Conservation (phyloP, 352 stramenopile species). For the Pythium sukuiense region DNA sequence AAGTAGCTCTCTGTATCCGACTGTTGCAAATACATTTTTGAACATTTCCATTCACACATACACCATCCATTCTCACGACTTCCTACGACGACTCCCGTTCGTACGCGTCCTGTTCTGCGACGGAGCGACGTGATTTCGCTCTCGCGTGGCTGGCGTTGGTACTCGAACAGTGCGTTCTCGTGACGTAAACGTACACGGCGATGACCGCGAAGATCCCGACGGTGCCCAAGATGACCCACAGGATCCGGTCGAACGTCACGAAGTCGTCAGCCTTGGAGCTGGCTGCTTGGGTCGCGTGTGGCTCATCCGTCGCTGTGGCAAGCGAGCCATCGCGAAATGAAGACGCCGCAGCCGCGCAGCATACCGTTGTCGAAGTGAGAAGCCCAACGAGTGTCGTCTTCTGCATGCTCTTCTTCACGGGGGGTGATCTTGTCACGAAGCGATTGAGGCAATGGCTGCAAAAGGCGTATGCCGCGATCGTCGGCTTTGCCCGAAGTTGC, state of each 20-base stretch:
- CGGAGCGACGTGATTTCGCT: background rate
- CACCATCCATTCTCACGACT: background rate
- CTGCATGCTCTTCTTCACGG: too few relatives aligned
- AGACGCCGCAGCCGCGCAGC: too few relatives aligned
- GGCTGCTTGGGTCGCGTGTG: background rate
- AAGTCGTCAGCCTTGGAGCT: background rate
- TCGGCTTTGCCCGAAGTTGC: too few relatives aligned
- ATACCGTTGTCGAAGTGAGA: too few relatives aligned
- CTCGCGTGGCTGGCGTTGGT: background rate
- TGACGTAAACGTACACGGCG: background rate
- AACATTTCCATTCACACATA: background rate
- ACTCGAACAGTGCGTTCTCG: background rate
- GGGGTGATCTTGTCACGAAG: too few relatives aligned
- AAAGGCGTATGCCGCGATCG: too few relatives aligned
- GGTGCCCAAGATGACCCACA: background rate
- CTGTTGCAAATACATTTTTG: background rate
- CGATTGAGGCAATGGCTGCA: too few relatives aligned
- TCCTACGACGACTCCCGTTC: background rate
- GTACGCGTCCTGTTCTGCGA: background rate
- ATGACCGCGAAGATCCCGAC: background rate
- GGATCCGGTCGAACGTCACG: background rate
- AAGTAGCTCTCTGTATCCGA: background rate
- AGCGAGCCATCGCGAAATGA: background rate
- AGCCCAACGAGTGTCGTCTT: too few relatives aligned
- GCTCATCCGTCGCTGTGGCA: background rate